phyloP scores from a whole-genome alignment of 2,329 filamentous ascomycete species.

The Aureobasidium subglaciale region DNA sequence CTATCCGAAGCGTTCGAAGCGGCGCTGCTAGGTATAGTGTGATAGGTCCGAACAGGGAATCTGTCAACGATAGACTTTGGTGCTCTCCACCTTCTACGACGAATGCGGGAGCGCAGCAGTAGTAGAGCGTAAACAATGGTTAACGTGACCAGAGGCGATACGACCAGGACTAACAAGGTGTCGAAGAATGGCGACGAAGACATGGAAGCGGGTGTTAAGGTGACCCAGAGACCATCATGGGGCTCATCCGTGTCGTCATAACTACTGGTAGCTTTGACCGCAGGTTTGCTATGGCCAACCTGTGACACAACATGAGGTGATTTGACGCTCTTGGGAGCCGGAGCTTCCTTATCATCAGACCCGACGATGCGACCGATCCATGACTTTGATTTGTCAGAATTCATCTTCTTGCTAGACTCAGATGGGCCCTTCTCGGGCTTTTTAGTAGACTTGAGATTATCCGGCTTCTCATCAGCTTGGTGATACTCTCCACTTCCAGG shows the following conservation, averaged over 20 bases:
- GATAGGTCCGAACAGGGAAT: conserved; percentile 91
- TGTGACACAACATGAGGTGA: conserved; percentile 5
- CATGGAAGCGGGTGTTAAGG: conserved; percentile 79
- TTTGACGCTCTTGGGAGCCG: neutral
- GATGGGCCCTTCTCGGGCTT: conserved; percentile 17
- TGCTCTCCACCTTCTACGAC: conserved; percentile 87
- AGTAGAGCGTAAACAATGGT: conserved; percentile 88
- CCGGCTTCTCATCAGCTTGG: conserved; percentile 14
- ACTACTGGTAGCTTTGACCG: neutral
- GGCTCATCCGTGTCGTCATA: conserved; percentile 15
- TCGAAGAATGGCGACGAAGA: conserved; percentile 92
- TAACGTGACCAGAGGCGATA: conserved; percentile 85
- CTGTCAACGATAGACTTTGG: conserved; percentile 93
- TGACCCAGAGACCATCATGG: conserved; percentile 89
- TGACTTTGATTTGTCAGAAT: neutral
- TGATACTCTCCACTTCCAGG: conserved; percentile 66
- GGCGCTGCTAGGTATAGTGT: conserved; percentile 64
- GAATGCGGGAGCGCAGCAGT: conserved; percentile 78
- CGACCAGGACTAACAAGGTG: conserved; percentile 89
- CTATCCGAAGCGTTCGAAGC: conserved; percentile 44
- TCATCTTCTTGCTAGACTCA: neutral
- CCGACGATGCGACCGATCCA: neutral
- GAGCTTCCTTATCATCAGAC: neutral
- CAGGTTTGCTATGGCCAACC: conserved; percentile 1
- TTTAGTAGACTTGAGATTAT: conserved; percentile 16